Percentiles rank a stretch among this genome's conserved stretches.
phyloP scores from a whole-genome alignment of 768 basidiomycete genomes.

The Mycena metata region DNA sequence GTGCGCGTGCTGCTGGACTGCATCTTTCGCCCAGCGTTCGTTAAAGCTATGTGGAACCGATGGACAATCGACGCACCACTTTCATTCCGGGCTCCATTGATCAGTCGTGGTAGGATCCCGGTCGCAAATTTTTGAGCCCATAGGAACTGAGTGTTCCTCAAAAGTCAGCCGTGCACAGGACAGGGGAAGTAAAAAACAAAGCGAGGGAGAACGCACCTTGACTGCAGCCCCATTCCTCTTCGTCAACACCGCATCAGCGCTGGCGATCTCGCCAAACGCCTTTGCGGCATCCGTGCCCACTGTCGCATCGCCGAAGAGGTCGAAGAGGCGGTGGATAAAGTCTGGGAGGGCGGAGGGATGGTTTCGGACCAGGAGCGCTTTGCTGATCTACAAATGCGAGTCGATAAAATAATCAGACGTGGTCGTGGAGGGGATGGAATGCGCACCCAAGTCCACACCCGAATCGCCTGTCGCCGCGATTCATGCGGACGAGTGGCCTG shows the following conservation, averaged over 20 bases:
- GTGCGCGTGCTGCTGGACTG: conserved; percentile 71
- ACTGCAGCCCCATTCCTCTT: conserved; percentile 85
- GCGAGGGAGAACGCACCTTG: conserved; percentile 64
- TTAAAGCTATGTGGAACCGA: not conserved
- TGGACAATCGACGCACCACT: conserved; percentile 57
- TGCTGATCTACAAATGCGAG: conserved; percentile 68
- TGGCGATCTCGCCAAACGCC: conserved; percentile 76
- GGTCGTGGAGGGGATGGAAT: not conserved
- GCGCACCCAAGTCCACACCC: conserved; percentile 79
- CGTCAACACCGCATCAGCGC: conserved; percentile 72
- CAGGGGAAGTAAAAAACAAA: not conserved
- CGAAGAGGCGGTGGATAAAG: conserved; percentile 76
- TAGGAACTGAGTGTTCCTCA: conserved; percentile 65
- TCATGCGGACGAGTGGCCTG: conserved; percentile 47
- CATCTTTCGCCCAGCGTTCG: conserved; percentile 54
- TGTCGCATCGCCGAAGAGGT: conserved; percentile 73
- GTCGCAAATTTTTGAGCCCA: conserved; percentile 84
- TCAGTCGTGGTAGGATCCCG: conserved; percentile 78
- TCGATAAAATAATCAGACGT: too few species aligned
- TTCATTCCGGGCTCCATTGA: conserved; percentile 71
- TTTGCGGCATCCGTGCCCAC: conserved; percentile 85
- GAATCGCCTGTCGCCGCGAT: conserved; percentile 66
- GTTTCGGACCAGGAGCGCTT: conserved; percentile 83
- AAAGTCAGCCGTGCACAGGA: too few species aligned
- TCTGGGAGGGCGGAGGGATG: conserved; percentile 65